A percentile compares a stretch with the other conserved stretches of the same genome.
These are phyloP conservation scores for Salix koriyanagi DNA, from an alignment of 345 rosid species.

Conservation along the genomic window DNA sequence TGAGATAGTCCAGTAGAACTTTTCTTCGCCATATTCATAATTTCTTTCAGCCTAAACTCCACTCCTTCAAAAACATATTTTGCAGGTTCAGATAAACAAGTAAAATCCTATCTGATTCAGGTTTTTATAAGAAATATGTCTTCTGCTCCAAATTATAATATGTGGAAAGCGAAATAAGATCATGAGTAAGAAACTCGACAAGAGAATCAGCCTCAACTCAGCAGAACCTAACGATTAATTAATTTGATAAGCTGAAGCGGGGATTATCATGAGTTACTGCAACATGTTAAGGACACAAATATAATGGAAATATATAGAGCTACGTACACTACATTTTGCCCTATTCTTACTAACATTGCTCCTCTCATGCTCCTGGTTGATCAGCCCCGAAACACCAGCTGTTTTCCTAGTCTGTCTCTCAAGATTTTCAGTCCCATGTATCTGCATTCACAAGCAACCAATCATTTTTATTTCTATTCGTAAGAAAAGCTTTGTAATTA, in stretches of 20 bases:
- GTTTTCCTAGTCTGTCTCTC: slow-evolving; percentile 60
- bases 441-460: slow-evolving; percentile 42
- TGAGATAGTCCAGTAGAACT: neutral
- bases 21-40: neutral
- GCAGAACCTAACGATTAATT: neutral
- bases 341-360: neutral
- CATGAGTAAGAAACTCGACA: too few relatives aligned
- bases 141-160: neutral
- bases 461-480: neutral
- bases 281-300: neutral
- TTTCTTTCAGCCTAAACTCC: neutral
- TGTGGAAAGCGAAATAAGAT: too few relatives aligned
- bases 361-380: neutral
- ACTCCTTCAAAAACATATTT: too few relatives aligned
- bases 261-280: neutral
- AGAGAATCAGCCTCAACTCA: neutral
- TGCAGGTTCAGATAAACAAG: too few relatives aligned
- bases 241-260: neutral
- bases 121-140: neutral
- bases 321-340: slow-evolving; percentile 7
- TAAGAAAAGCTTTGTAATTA: neutral
- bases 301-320: neutral
- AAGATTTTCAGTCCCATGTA: slow-evolving; percentile 86
- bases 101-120: too few relatives aligned
- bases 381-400: slow-evolving; percentile 42